Evolutionary conservation across 352 stramenopile genomes (phyloP).

Genomic region (Globisporangium perplexum): DNA sequence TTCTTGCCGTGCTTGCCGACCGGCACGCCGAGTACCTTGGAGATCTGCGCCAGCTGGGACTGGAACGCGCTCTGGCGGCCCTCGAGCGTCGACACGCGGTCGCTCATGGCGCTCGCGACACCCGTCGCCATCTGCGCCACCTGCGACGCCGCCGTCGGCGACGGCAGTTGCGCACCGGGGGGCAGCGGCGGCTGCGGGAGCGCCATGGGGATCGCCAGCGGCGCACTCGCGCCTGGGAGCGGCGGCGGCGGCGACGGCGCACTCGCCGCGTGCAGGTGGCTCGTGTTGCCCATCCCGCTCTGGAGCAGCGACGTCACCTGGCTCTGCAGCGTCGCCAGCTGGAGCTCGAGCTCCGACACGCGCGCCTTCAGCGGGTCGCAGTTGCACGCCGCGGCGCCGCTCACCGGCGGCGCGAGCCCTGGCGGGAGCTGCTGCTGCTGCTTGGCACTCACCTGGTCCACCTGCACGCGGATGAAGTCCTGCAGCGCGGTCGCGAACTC

Average conservation of each 20-base stretch:
- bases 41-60: constrained; percentile 75
- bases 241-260: not conserved
- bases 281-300: constrained; percentile 12
- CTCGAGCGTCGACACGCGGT: constrained; percentile 73
- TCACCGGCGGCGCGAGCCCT: constrained; percentile 1
- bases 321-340: constrained; percentile 42
- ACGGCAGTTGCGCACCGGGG: constrained; percentile 7
- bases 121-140: constrained; percentile 3
- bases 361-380: constrained; percentile 39
- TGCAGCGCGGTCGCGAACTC: constrained; percentile 62
- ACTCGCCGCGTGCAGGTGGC: not conserved
- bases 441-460: constrained; percentile 18
- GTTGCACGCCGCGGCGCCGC: constrained; percentile 14
- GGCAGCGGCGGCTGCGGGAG: constrained; percentile 15
- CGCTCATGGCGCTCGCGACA: constrained; percentile 40
- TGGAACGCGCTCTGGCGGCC: constrained; percentile 75
- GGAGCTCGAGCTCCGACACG: constrained; percentile 42
- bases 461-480: constrained; percentile 34
- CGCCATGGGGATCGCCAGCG: not conserved
- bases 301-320: constrained; percentile 24
- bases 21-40: constrained; percentile 59
- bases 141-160: constrained; percentile 7
- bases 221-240: not conserved
- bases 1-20: constrained; percentile 66
- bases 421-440: constrained; percentile 10